Percentiles rank a stretch among this genome's conserved stretches.
Evolutionary conservation across 2,329 filamentous ascomycete species (phyloP).

Genomic region (Xylaria sp.): DNA sequence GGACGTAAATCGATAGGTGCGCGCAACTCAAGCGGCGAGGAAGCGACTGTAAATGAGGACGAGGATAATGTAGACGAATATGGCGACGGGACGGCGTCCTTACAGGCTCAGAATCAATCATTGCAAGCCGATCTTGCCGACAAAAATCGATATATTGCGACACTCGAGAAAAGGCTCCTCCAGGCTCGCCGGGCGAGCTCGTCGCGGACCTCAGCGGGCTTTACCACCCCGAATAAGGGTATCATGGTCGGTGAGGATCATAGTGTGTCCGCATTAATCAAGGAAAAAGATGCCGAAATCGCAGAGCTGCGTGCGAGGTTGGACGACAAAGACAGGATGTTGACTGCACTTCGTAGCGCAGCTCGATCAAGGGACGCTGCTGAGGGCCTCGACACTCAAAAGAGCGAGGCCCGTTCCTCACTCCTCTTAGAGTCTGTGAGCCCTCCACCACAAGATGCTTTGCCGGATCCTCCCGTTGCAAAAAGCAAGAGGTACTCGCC

Average conservation of each 20-base stretch:
- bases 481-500: slow-evolving; percentile 48
- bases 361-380: slow-evolving; percentile 87
- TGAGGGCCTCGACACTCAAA: slow-evolving; percentile 60
- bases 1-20: slow-evolving; percentile 64
- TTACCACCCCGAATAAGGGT: slow-evolving; percentile 69
- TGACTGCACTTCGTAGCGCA: slow-evolving; percentile 84
- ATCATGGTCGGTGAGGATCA: slow-evolving; percentile 83
- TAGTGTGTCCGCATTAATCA: slow-evolving; percentile 76
- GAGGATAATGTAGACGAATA: slow-evolving; percentile 83
- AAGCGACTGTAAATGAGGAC: slow-evolving; percentile 62
- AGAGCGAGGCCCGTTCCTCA: slow-evolving; percentile 49
- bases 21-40: slow-evolving; percentile 57
- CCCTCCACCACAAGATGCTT: slow-evolving; percentile 48
- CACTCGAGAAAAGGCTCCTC: slow-evolving; percentile 88
- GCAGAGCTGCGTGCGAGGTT: slow-evolving; percentile 87
- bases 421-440: slow-evolving; percentile 50
- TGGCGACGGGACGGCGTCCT: slow-evolving; percentile 84
- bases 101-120: slow-evolving; percentile 88
- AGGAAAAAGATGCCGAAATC: slow-evolving; percentile 93
- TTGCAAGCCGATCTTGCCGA: slow-evolving; percentile 95
- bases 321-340: slow-evolving; percentile 96
- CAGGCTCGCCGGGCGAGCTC: slow-evolving; percentile 92
- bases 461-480: slow-evolving; percentile 48
- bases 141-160: slow-evolving; percentile 96
- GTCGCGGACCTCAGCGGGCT: slow-evolving; percentile 82